Evolutionary conservation across 306 rosid genomes (phyloP).

Genomic region (Cajanus cajan): DNA sequence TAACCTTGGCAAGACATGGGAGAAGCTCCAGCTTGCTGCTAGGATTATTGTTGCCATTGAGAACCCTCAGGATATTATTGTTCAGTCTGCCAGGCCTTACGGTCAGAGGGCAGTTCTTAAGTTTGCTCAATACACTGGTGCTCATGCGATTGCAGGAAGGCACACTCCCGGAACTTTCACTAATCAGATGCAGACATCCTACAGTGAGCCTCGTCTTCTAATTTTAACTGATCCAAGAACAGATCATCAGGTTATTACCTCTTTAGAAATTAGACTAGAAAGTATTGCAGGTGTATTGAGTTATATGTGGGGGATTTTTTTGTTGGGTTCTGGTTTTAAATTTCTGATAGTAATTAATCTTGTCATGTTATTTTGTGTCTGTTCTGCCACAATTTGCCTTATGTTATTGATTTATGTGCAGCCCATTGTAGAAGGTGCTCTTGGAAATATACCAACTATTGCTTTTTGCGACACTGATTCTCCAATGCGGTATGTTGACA

Average conservation of each 20-base stretch:
- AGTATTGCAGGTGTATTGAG: background rate
- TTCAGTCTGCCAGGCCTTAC: conserved; percentile 72
- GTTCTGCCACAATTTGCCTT: background rate
- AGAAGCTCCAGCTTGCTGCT: conserved; percentile 72
- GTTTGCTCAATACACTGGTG: conserved; percentile 76
- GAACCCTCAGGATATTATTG: conserved; percentile 70
- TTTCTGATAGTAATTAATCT: background rate
- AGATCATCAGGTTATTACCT: conserved; percentile 67
- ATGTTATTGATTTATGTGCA: conserved; percentile 35
- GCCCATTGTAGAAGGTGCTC: conserved; percentile 87
- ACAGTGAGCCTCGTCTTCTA: conserved; percentile 82
- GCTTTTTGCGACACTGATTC: conserved; percentile 91
- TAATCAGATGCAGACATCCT: conserved; percentile 79
- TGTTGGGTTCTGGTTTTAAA: background rate
- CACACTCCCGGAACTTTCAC: conserved; percentile 87
- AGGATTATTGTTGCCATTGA: conserved; percentile 76
- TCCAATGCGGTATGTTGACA: conserved; percentile 76
- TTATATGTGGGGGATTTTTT: background rate
- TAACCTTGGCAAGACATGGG: conserved; percentile 77
- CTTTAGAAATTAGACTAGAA: background rate
- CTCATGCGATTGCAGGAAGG: conserved; percentile 72
- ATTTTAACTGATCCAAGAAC: conserved; percentile 81
- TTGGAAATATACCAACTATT: conserved; percentile 81
- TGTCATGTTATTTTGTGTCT: background rate
- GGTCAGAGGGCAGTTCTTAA: conserved; percentile 81